Evolutionary conservation across 2,329 filamentous ascomycete species (phyloP).

Genomic region (Cladosporium sp.): DNA sequence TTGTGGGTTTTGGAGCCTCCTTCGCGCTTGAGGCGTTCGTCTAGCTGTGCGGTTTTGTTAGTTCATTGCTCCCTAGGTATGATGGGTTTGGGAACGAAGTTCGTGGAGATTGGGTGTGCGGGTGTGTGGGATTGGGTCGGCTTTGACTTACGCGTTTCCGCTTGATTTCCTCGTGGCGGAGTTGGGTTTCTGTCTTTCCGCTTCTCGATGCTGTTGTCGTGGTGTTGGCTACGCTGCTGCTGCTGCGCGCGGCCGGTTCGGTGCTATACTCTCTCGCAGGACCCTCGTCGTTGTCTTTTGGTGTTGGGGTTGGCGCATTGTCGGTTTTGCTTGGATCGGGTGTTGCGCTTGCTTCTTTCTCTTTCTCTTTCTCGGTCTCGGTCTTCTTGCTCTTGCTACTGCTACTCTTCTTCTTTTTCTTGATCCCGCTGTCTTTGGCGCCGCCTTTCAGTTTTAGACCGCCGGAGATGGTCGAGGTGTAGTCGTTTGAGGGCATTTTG

Average conservation of each 20-base stretch:
- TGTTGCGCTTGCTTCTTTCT: slow-evolving; percentile 27
- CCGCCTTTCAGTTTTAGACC: slow-evolving; percentile 81
- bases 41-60: slow-evolving; percentile 51
- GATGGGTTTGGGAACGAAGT: too few relatives aligned
- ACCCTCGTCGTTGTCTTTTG: slow-evolving; percentile 19
- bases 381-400: slow-evolving; percentile 36
- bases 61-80: too few relatives aligned
- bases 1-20: slow-evolving; percentile 88
- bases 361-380: slow-evolving; percentile 26
- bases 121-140: too few relatives aligned
- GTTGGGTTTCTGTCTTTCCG: slow-evolving; percentile 79
- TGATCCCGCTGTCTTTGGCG: slow-evolving; percentile 52
- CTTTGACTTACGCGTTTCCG: slow-evolving; percentile 64
- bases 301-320: too few relatives aligned
- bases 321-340: neutral
- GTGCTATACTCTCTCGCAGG: slow-evolving; percentile 29
- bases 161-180: slow-evolving; percentile 72
- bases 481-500: slow-evolving; percentile 69
- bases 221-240: neutral
- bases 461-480: slow-evolving; percentile 63
- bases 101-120: too few relatives aligned
- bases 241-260: neutral
- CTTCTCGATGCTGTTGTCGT: neutral
- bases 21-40: slow-evolving; percentile 75
- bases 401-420: slow-evolving; percentile 57